phyloP scores from a whole-genome alignment of 1,284 basidiomycete genomes.

The Ceratobasidium sp. region DNA sequence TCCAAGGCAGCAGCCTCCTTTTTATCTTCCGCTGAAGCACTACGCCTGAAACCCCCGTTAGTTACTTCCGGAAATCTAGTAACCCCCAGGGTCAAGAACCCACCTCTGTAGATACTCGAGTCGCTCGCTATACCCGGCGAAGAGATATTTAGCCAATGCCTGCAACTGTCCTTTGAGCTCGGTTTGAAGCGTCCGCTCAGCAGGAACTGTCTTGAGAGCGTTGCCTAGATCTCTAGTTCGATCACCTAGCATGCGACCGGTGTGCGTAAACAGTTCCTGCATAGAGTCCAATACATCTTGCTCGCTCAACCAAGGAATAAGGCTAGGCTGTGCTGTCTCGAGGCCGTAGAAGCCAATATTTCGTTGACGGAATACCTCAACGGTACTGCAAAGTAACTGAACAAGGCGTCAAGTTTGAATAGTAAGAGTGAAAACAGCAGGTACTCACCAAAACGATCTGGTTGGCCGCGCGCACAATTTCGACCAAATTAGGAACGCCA shows the following conservation, averaged over 20 bases:
- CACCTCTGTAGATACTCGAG: conserved; percentile 55
- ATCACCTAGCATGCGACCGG: conserved; percentile 64
- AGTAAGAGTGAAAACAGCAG: background rate
- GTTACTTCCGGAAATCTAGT: background rate
- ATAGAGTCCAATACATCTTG: conserved; percentile 76
- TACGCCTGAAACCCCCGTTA: conserved; percentile 23
- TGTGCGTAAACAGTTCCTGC: conserved; percentile 79
- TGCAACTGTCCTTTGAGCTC: conserved; percentile 59
- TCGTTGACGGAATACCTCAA: conserved; percentile 74
- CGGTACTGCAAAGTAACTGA: background rate
- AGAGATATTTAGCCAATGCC: conserved; percentile 57
- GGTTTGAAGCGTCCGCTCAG: conserved; percentile 53
- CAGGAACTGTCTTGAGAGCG: conserved; percentile 52
- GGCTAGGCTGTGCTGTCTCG: conserved; percentile 67
- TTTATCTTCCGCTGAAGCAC: conserved; percentile 55
- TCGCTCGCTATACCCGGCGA: conserved; percentile 58
- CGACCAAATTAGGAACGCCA: conserved; percentile 58
- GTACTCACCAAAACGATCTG: conserved; percentile 73
- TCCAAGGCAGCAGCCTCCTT: conserved; percentile 70
- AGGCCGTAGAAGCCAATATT: conserved; percentile 78
- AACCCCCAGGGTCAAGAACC: conserved; percentile 11
- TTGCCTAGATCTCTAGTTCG: conserved; percentile 62
- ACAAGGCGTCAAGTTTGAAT: background rate
- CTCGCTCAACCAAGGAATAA: conserved; percentile 88
- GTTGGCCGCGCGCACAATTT: conserved; percentile 77